Conservation (phyloP, 768 basidiomycete species). For the Baorangia bicolor region DNA sequence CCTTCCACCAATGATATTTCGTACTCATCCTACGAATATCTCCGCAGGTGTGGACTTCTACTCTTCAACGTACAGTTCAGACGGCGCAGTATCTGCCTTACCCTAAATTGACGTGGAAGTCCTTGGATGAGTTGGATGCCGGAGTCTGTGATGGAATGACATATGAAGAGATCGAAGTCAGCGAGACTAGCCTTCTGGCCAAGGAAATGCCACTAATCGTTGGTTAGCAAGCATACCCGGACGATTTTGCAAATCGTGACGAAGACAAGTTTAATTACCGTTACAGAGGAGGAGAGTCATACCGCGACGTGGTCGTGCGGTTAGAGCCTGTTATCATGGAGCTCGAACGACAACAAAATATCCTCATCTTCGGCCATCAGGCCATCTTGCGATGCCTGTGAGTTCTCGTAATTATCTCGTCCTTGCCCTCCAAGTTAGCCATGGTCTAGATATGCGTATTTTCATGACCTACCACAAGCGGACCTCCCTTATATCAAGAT, state of each 20-base stretch:
- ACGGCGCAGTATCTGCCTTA: conserved; percentile 83
- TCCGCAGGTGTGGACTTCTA: conserved; percentile 97
- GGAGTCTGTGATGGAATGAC: conserved; percentile 99
- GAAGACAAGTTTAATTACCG: conserved; percentile 99
- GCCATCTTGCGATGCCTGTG: conserved; percentile 80
- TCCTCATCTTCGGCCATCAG: conserved; percentile 96
- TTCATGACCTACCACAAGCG: conserved; percentile 86
- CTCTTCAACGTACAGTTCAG: conserved; percentile 87
- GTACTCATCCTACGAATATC: neutral
- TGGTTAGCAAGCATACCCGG: conserved; percentile 84
- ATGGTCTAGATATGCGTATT: conserved; percentile 84
- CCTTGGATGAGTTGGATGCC: conserved; percentile 95
- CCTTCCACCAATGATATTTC: neutral
- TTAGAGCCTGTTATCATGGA: conserved; percentile 99
- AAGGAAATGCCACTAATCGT: neutral
- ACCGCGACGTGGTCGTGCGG: conserved; percentile 93
- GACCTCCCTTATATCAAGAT: conserved; percentile 99
- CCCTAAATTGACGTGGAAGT: conserved; percentile 96
- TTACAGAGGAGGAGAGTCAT: conserved; percentile 95
- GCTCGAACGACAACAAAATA: conserved; percentile 95
- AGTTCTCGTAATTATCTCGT: conserved; percentile 24
- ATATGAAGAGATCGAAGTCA: conserved; percentile 95
- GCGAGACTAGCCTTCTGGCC: conserved; percentile 9
- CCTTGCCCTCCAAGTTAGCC: neutral
- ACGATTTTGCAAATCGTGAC: conserved; percentile 97